phyloP scores from a whole-genome alignment of 805 yeast species.

The Cyberlindnera mycetangii region DNA sequence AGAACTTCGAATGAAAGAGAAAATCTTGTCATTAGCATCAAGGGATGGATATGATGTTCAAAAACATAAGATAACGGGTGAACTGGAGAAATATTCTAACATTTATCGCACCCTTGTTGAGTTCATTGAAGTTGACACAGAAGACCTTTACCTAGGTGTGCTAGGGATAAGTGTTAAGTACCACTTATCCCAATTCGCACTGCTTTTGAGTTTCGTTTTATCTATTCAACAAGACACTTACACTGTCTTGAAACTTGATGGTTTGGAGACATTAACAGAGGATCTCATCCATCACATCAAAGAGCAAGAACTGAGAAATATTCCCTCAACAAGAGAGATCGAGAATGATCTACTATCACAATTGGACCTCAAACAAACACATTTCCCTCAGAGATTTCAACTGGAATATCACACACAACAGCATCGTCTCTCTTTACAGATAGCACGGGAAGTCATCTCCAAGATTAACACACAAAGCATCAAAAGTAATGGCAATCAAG shows the following conservation, averaged over 20 bases:
- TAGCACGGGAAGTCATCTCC: neutral
- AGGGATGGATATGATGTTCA: neutral
- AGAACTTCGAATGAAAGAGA: conserved; percentile 1
- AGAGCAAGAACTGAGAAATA: conserved; percentile 12
- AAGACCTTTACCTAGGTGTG: conserved; percentile 6
- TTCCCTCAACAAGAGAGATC: conserved; percentile 3
- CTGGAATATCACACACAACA: neutral
- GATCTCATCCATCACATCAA: conserved; percentile 10
- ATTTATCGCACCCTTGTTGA: conserved; percentile 1
- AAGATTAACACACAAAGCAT: neutral
- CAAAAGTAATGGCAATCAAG: neutral
- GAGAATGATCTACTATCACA: neutral
- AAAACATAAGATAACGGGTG: neutral
- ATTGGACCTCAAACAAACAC: neutral
- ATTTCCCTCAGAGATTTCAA: neutral
- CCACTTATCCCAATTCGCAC: conserved; percentile 2
- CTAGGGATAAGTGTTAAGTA: conserved; percentile 2
- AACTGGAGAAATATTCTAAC: neutral
- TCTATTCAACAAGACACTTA: neutral
- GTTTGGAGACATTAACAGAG: conserved; percentile 2
- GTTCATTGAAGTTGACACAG: neutral
- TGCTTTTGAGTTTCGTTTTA: conserved; percentile 3
- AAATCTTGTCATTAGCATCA: neutral
- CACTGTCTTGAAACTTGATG: neutral
- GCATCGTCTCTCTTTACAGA: conserved; percentile 1